Evolutionary conservation across 768 basidiomycete genomes (phyloP).

Genomic region (Strobilomyces echinocephalus): DNA sequence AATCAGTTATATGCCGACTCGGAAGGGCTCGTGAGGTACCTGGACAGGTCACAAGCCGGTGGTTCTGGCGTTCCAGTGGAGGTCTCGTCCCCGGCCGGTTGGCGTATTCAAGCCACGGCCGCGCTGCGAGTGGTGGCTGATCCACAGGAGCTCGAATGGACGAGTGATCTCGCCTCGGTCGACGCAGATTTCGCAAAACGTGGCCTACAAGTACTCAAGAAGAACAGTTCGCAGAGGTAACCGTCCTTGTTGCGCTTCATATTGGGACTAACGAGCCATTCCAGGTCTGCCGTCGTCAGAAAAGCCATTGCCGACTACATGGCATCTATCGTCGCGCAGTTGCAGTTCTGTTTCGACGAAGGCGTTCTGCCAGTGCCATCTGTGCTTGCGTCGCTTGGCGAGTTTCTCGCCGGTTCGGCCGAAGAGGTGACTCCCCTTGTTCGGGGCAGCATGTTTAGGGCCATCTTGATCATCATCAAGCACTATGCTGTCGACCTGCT

Average conservation of each 20-base stretch:
- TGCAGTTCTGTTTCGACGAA: slow-evolving; percentile 5
- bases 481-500: slow-evolving; percentile 36
- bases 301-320: slow-evolving; percentile 22
- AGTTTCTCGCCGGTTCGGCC: slow-evolving; percentile 41
- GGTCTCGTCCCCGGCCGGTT: slow-evolving; percentile 1
- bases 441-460: slow-evolving; percentile 39
- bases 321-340: slow-evolving; percentile 11
- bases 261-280: slow-evolving; percentile 5
- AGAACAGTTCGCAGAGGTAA: slow-evolving; percentile 40
- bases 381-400: slow-evolving; percentile 33
- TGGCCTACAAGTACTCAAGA: slow-evolving; percentile 44
- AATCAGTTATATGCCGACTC: slow-evolving; percentile 16
- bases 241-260: background rate
- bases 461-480: slow-evolving; percentile 38
- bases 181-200: slow-evolving; percentile 40
- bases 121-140: slow-evolving; percentile 37
- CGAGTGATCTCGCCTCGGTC: slow-evolving; percentile 43
- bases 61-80: background rate
- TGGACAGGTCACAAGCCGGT: slow-evolving; percentile 9
- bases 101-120: slow-evolving; percentile 27
- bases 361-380: slow-evolving; percentile 25
- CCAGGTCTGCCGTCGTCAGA: slow-evolving; percentile 17
- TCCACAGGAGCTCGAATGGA: slow-evolving; percentile 49
- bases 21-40: slow-evolving; percentile 10
- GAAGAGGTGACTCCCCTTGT: slow-evolving; percentile 45